Base-by-base conservation (phyloP, 352 stramenopile genomes). In the Pythium grandisporangium region DNA sequence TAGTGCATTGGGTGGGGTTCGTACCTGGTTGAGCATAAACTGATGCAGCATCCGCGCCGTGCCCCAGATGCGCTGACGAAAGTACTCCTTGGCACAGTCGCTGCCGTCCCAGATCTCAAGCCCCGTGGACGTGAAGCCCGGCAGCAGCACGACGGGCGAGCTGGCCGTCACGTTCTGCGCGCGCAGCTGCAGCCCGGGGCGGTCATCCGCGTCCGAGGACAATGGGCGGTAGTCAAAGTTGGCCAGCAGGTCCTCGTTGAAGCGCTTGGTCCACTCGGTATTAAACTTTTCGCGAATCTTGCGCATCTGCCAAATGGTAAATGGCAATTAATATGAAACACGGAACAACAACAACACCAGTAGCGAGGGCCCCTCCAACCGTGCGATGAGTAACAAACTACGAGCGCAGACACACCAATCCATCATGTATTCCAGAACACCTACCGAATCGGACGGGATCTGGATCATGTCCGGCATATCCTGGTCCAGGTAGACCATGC, bases 21-120 rank as follows among this genome's bases (percentile, higher is more conserved):
- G 11, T 58, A 51, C 49, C 34, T 89, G 76, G 62, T 88, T 88
- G 45, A 88, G 63, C 74, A 89, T 84, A 46, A 89, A 89, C 58
- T 89, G 75, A 55, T 91, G 77, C 41, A 91, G 59, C 82, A 95
- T 96, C 25, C 64, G 66, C 13, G 83, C 63, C 17, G 75, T 93
- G 20, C 89, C 89, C 94, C 94, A 98, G 52, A 98, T 76, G 34
- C 90, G 71, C 55, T 97, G 84, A 33, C 94, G 66, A 58, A 98
- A 98, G 63, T 89, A 88, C 21, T 68, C 60, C 39, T 76, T 71
- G 38, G 65, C 76, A 52, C 93, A 98, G 6, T 83, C 74, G 26
- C 82, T 79, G 24, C 87, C 91, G 30, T 89, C 66, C 93, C 93
- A 98, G 45, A 98, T 81, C 61, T 98, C 94, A 14, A 98, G 72